These are phyloP conservation scores for Rhododendron griersonianum DNA, from an alignment of 148 eudicot genomes.

Conservation along the genomic window DNA sequence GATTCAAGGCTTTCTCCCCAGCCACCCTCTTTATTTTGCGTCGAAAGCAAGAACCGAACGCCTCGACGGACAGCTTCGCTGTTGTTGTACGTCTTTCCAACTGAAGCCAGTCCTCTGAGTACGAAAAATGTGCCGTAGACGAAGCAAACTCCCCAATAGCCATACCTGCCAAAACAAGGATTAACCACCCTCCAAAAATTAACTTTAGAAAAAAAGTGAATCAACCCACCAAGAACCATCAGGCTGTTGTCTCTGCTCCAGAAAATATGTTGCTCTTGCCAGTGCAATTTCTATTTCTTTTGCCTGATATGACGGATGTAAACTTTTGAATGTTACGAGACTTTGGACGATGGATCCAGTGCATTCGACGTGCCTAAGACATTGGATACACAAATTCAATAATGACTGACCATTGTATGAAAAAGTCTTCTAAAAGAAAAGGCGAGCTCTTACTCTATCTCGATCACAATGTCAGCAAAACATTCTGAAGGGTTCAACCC, in stretches of 20 bases:
- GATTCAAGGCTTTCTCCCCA: conserved; percentile 49
- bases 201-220: neutral
- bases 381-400: neutral
- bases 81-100: conserved; percentile 31
- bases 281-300: conserved; percentile 35
- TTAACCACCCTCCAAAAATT: neutral
- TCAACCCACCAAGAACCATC: conserved; percentile 45
- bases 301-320: conserved; percentile 31
- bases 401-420: too few species aligned
- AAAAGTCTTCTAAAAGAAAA: neutral
- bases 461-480: conserved; percentile 20
- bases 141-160: conserved; percentile 50
- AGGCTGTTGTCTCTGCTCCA: conserved; percentile 31
- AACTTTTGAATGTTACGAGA: conserved; percentile 22
- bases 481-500: conserved; percentile 28
- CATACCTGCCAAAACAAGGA: conserved; percentile 30
- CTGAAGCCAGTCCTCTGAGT: conserved; percentile 33
- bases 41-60: conserved; percentile 24
- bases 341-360: conserved; percentile 33
- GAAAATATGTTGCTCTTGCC: conserved; percentile 25
- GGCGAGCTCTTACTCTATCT: conserved; percentile 27
- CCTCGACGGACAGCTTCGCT: conserved; percentile 33
- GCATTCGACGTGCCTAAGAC: conserved; percentile 37
- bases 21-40: conserved; percentile 46
- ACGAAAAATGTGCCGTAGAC: conserved; percentile 41